These are phyloP conservation scores for Borovskyia barvae DNA, from an alignment of 208 protist genomes.

Conservation along the genomic window DNA sequence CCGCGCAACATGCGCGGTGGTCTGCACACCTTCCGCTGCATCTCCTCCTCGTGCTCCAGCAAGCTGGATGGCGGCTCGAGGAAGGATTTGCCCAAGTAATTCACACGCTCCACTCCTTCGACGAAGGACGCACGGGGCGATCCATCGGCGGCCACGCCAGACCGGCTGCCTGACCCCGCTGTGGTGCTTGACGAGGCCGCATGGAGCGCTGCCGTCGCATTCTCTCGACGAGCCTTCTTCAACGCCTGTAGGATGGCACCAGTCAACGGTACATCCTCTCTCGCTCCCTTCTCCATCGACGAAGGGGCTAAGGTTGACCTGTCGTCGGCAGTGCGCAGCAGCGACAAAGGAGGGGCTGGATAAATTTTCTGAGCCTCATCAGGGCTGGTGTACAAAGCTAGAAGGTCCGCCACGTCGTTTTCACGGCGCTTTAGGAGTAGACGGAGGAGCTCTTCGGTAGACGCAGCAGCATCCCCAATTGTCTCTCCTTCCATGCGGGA, in stretches of 20 bases:
- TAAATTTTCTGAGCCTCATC: constrained; percentile 46
- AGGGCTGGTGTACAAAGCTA: constrained; percentile 33
- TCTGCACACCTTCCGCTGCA: constrained; percentile 24
- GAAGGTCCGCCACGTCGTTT: constrained; percentile 19
- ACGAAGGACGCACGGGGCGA: constrained; percentile 29
- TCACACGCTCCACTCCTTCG: constrained; percentile 41
- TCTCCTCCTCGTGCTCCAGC: constrained; percentile 29
- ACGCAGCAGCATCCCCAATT: background rate
- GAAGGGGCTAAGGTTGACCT: background rate
- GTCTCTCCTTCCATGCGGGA: background rate
- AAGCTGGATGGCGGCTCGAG: constrained; percentile 56
- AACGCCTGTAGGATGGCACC: constrained; percentile 3
- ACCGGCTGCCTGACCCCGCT: constrained; percentile 5
- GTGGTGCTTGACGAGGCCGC: constrained; percentile 1
- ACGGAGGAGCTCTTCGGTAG: constrained; percentile 10
- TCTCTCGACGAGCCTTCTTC: constrained; percentile 17
- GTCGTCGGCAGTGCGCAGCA: background rate
- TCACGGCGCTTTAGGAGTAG: background rate
- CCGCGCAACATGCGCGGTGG: constrained; percentile 54
- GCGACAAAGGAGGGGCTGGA: constrained; percentile 24
- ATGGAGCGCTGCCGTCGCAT: constrained; percentile 3
- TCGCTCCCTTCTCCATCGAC: background rate
- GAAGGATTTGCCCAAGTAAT: constrained; percentile 81
- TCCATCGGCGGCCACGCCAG: constrained; percentile 2
- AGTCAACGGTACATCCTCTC: background rate